A percentile compares a stretch with the other conserved stretches of the same genome.
These are phyloP conservation scores for Phytophthora crassamura DNA, from an alignment of 352 stramenopile genomes.

Conservation along the genomic window DNA sequence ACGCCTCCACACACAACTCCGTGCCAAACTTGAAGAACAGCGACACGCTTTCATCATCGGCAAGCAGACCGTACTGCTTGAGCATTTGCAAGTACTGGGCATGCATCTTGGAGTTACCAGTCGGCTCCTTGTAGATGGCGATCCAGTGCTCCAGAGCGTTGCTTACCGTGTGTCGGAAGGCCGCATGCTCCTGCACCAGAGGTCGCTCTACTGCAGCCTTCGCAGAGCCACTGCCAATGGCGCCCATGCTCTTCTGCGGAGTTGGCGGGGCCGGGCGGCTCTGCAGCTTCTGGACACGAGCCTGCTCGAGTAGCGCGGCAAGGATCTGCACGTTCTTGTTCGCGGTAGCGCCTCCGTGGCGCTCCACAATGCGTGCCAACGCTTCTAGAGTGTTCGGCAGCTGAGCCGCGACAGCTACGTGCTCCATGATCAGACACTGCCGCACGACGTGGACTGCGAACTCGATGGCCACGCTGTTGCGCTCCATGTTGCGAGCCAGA, in stretches of 20 bases:
- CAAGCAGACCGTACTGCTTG: conserved; percentile 96
- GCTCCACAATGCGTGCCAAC: conserved; percentile 86
- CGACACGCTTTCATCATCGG: conserved; percentile 96
- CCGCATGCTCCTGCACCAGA: conserved; percentile 74
- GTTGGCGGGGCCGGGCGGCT: conserved; percentile 26
- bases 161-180: conserved; percentile 87
- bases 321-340: conserved; percentile 92
- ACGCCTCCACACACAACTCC: conserved; percentile 97
- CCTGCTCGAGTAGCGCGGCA: conserved; percentile 79
- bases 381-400: conserved; percentile 95
- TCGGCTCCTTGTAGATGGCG: conserved; percentile 95
- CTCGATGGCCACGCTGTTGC: conserved; percentile 95
- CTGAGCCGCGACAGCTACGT: conserved; percentile 91
- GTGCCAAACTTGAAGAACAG: conserved; percentile 97
- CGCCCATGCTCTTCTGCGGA: conserved; percentile 57
- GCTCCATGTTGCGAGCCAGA: conserved; percentile 95
- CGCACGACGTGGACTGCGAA: conserved; percentile 97
- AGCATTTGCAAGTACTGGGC: conserved; percentile 98
- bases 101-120: conserved; percentile 94
- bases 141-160: conserved; percentile 99
- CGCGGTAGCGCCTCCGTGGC: conserved; percentile 64
- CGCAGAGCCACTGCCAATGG: conserved; percentile 58
- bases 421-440: conserved; percentile 92
- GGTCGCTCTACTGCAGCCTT: conserved; percentile 44
- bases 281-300: conserved; percentile 62